Conservation (phyloP, 768 basidiomycete genomes). For the Boletus rubroflammeus region DNA sequence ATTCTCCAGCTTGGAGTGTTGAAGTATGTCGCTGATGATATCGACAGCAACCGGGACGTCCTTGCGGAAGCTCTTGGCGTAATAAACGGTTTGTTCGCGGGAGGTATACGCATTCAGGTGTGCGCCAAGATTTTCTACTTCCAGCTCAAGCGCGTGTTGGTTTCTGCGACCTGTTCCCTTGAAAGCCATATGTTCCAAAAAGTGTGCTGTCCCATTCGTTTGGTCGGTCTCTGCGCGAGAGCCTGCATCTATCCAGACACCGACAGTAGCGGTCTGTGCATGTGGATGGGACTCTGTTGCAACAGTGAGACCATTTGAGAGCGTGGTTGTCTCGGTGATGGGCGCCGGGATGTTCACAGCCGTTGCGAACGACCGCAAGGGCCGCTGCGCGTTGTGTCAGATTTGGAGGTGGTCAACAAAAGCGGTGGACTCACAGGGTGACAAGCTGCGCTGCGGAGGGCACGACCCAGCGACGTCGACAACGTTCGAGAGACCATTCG, state of each 20-base stretch:
- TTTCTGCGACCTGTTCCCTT: conserved; percentile 88
- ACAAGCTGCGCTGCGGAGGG: conserved; percentile 37
- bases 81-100: conserved; percentile 98
- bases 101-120: conserved; percentile 99
- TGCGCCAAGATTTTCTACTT: conserved; percentile 97
- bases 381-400: conserved; percentile 35
- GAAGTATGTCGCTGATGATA: conserved; percentile 97
- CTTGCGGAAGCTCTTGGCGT: conserved; percentile 97
- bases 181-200: conserved; percentile 98
- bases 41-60: conserved; percentile 89
- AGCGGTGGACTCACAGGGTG: conserved; percentile 30
- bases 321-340: conserved; percentile 85
- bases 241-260: conserved; percentile 98
- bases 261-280: conserved; percentile 96
- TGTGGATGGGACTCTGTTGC: conserved; percentile 89
- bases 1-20: conserved; percentile 90
- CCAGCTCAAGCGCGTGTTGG: conserved; percentile 89
- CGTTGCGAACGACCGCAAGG: conserved; percentile 72
- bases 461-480: conserved; percentile 42
- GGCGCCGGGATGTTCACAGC: conserved; percentile 64
- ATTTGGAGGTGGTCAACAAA: background rate
- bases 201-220: conserved; percentile 96
- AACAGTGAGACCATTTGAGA: conserved; percentile 92
- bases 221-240: conserved; percentile 93
- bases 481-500: conserved; percentile 46